Evolutionary conservation across 352 stramenopile genomes (phyloP).

Genomic region (Phytophthora cryptogea): DNA sequence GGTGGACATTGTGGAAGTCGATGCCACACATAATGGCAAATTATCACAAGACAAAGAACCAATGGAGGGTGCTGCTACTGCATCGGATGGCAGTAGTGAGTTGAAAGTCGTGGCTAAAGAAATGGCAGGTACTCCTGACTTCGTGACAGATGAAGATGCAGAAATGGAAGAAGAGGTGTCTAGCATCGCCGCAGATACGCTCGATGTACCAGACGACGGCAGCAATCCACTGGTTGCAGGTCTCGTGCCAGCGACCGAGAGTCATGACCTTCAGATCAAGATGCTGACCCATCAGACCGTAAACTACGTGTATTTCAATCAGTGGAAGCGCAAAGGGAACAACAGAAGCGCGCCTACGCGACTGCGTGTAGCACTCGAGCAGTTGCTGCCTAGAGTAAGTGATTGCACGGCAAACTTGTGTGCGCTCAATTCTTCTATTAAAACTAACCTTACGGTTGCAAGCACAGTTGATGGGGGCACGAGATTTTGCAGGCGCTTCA

Average conservation of each 20-base stretch:
- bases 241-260: slow-evolving; percentile 25
- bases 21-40: no score
- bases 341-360: slow-evolving; percentile 33
- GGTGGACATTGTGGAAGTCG: no score
- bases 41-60: neutral
- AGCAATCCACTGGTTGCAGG: slow-evolving; percentile 37
- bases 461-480: slow-evolving; percentile 61
- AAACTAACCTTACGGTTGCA: slow-evolving; percentile 1
- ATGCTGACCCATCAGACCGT: slow-evolving; percentile 16
- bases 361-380: slow-evolving; percentile 49
- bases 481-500: slow-evolving; percentile 71
- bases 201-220: neutral
- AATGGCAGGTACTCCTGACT: no score
- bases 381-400: slow-evolving; percentile 55
- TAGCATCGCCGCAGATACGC: neutral
- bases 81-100: neutral
- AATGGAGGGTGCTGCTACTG: neutral
- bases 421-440: neutral
- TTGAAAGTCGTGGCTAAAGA: neutral
- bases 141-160: neutral
- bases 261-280: slow-evolving; percentile 46
- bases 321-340: slow-evolving; percentile 52
- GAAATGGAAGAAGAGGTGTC: neutral
- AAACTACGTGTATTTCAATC: slow-evolving; percentile 47
- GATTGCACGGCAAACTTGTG: neutral